Conservation (phyloP, 768 basidiomycete species). For the Pulveroboletus frians region DNA sequence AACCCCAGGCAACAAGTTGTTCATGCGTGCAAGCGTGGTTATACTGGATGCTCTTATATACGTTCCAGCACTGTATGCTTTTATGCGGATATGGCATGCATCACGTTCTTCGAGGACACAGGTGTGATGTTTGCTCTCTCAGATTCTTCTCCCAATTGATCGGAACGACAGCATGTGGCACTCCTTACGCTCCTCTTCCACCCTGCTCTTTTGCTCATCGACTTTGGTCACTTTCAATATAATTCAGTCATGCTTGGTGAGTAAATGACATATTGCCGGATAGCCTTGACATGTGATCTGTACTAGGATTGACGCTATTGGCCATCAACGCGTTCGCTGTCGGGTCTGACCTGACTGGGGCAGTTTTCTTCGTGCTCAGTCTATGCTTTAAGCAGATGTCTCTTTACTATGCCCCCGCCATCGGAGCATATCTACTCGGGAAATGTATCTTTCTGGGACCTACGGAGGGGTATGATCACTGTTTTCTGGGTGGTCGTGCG, state of each 20-base stretch:
- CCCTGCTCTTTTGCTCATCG: slow-evolving; percentile 78
- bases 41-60: slow-evolving; percentile 66
- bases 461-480: slow-evolving; percentile 52
- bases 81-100: slow-evolving; percentile 59
- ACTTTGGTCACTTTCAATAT: slow-evolving; percentile 95
- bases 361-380: slow-evolving; percentile 75
- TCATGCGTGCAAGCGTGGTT: slow-evolving; percentile 78
- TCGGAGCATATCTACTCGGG: slow-evolving; percentile 86
- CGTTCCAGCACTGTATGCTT: slow-evolving; percentile 66
- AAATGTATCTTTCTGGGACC: slow-evolving; percentile 85
- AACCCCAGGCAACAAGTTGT: slow-evolving; percentile 57
- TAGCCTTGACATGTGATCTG: background rate
- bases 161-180: slow-evolving; percentile 40
- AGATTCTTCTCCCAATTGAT: background rate
- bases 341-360: slow-evolving; percentile 69
- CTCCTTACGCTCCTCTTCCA: slow-evolving; percentile 72
- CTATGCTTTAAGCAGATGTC: slow-evolving; percentile 97
- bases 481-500: background rate
- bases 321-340: slow-evolving; percentile 65
- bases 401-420: slow-evolving; percentile 86
- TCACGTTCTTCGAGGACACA: slow-evolving; percentile 72
- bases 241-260: slow-evolving; percentile 90
- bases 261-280: slow-evolving; percentile 13
- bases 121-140: slow-evolving; percentile 37
- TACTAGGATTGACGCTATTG: slow-evolving; percentile 60